These are phyloP conservation scores for Hippophae gyantsensis DNA, from an alignment of 306 rosid genomes.

Conservation along the genomic window DNA sequence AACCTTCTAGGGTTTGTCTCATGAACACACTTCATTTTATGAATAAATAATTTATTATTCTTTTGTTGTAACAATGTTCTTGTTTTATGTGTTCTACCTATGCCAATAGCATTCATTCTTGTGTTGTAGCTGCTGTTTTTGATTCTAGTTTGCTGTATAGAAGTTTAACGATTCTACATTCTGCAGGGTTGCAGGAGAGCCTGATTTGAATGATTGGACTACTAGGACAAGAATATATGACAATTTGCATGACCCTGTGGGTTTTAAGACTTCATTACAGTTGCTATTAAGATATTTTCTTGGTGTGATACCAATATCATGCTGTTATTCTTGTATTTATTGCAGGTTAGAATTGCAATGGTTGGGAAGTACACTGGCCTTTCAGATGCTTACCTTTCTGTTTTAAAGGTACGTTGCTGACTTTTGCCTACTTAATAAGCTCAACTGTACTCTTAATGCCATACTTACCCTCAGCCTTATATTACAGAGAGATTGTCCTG, in stretches of 20 bases:
- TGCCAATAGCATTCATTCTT: slow-evolving; percentile 7
- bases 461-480: no score
- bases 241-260: slow-evolving; percentile 42
- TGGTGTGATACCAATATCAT: neutral
- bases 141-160: slow-evolving; percentile 2
- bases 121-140: neutral
- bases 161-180: slow-evolving; percentile 9
- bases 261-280: slow-evolving; percentile 21
- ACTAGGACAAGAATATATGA: slow-evolving; percentile 45
- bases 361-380: slow-evolving; percentile 89
- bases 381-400: slow-evolving; percentile 81
- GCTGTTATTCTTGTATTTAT: slow-evolving; percentile 2
- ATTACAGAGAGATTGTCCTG: no score
- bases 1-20: slow-evolving; percentile 60
- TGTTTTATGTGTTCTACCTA: neutral
- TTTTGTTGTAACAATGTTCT: slow-evolving; percentile 5
- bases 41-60: slow-evolving; percentile 5
- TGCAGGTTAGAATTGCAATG: slow-evolving; percentile 85
- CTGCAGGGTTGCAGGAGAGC: slow-evolving; percentile 48
- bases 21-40: slow-evolving; percentile 21
- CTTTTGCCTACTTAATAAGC: neutral
- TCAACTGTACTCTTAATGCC: no score
- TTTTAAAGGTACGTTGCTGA: slow-evolving; percentile 44
- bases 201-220: slow-evolving; percentile 64
- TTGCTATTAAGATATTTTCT: slow-evolving; percentile 2